Conservation (phyloP, 1,284 basidiomycete genomes). For the Papiliotrema laurentii region DNA sequence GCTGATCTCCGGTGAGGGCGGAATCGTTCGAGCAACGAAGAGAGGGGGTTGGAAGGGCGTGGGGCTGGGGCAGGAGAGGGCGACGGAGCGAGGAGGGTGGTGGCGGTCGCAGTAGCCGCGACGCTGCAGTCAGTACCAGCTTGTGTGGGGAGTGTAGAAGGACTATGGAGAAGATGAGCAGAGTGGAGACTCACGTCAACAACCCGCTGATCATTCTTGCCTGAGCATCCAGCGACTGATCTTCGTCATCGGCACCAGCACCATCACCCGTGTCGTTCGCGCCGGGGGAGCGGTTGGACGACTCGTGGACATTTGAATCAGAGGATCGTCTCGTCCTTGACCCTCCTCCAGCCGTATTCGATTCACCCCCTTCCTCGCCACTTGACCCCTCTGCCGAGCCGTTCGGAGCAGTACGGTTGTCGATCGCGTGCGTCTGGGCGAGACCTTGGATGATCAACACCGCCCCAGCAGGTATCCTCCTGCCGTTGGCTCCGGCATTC, state of each 20-base stretch:
- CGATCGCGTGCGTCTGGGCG: constrained; percentile 40
- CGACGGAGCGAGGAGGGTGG: constrained; percentile 33
- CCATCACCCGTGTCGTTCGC: background rate
- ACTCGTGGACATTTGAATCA: background rate
- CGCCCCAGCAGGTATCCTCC: constrained; percentile 32
- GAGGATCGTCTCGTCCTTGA: background rate
- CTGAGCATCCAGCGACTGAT: constrained; percentile 34
- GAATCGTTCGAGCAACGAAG: constrained; percentile 36
- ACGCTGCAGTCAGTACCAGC: constrained; percentile 17
- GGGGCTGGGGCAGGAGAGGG: constrained; percentile 8
- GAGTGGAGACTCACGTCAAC: constrained; percentile 33
- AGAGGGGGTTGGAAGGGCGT: constrained; percentile 25
- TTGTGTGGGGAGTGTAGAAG: background rate
- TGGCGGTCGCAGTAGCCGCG: constrained; percentile 43
- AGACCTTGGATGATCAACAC: constrained; percentile 46
- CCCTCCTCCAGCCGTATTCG: background rate
- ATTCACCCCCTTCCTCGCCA: background rate
- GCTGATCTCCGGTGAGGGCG: constrained; percentile 21
- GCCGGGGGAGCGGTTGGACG: background rate
- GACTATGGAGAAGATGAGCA: background rate
- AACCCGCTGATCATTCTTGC: constrained; percentile 45
- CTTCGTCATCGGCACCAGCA: constrained; percentile 4
- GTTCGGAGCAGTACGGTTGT: constrained; percentile 6
- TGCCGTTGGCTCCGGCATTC: background rate
- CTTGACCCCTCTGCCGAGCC: background rate